These are phyloP conservation scores for Carex arenaria DNA, from an alignment of 202 grass and related monocot species.

Conservation along the genomic window DNA sequence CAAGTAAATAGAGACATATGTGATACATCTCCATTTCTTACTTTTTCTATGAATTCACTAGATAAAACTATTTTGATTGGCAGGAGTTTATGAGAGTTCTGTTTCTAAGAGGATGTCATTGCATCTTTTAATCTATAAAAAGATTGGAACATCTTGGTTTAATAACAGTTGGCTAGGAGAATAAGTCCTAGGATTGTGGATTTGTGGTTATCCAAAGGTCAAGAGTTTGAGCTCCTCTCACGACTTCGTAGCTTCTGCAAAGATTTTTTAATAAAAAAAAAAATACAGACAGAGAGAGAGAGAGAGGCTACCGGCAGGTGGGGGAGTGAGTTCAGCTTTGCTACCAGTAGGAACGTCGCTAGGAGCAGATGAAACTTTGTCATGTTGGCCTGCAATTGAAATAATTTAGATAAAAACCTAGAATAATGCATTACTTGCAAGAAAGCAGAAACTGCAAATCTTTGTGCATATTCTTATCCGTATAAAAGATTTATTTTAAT, in stretches of 20 bases:
- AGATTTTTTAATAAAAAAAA: too few species aligned
- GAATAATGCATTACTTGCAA: neutral
- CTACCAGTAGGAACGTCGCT: neutral
- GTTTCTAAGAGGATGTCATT: neutral
- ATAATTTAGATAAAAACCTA: neutral
- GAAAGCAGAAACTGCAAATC: neutral
- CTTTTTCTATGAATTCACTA: neutral
- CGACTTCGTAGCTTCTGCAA: too few species aligned
- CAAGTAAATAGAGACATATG: neutral
- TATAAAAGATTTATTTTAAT: neutral
- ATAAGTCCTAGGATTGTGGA: too few species aligned
- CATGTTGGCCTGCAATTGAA: neutral
- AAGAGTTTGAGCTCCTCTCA: too few species aligned
- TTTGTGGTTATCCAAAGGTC: too few species aligned
- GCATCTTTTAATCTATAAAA: neutral
- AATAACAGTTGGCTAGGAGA: neutral
- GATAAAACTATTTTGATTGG: neutral
- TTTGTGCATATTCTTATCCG: neutral
- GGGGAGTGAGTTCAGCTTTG: neutral
- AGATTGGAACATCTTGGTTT: neutral
- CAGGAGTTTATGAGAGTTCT: neutral
- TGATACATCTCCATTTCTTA: neutral
- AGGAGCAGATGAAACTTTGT: neutral
- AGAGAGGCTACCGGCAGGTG: neutral
- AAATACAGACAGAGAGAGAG: neutral